phyloP scores from a whole-genome alignment of 176 grass and related monocot species.

The Pontederia crassipes region DNA sequence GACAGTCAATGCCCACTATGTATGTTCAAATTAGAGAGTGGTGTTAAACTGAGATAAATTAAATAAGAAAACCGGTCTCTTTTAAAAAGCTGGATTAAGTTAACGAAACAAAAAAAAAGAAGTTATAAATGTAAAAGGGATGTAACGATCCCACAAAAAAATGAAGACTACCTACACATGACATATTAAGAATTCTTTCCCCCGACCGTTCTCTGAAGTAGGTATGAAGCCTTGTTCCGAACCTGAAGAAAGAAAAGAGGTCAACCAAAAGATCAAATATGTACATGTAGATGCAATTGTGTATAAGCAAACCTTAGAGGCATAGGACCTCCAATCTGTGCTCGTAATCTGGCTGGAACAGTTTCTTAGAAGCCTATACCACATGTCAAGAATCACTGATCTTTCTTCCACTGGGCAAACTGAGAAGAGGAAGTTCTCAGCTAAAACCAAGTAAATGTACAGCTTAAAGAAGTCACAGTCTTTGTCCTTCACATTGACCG shows the following conservation, averaged over 20 bases:
- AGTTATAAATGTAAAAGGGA: too few relatives aligned
- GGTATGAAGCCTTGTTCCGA: constrained; percentile 76
- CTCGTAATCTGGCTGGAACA: constrained; percentile 67
- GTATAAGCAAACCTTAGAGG: constrained; percentile 44
- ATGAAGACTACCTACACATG: too few relatives aligned
- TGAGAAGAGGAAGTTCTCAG: constrained; percentile 62
- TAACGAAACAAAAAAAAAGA: too few relatives aligned
- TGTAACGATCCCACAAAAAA: too few relatives aligned
- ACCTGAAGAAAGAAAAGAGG: constrained; percentile 28
- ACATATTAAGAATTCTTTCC: constrained; percentile 21
- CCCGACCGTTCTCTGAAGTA: constrained; percentile 44
- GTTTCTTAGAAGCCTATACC: constrained; percentile 55
- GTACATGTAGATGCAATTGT: neutral
- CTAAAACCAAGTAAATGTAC: constrained; percentile 52
- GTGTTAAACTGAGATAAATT: too few relatives aligned
- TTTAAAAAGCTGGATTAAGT: too few relatives aligned
- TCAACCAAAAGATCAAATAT: neutral
- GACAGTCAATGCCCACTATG: too few relatives aligned
- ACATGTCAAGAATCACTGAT: constrained; percentile 29
- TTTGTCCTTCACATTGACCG: constrained; percentile 67
- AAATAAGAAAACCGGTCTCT: too few relatives aligned
- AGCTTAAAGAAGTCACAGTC: constrained; percentile 54
- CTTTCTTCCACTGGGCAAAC: constrained; percentile 38
- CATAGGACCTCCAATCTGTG: constrained; percentile 72
- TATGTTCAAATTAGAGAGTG: too few relatives aligned